Evolutionary conservation across 495 filamentous ascomycete species (phyloP).

Genomic region (Tuber brumale): DNA sequence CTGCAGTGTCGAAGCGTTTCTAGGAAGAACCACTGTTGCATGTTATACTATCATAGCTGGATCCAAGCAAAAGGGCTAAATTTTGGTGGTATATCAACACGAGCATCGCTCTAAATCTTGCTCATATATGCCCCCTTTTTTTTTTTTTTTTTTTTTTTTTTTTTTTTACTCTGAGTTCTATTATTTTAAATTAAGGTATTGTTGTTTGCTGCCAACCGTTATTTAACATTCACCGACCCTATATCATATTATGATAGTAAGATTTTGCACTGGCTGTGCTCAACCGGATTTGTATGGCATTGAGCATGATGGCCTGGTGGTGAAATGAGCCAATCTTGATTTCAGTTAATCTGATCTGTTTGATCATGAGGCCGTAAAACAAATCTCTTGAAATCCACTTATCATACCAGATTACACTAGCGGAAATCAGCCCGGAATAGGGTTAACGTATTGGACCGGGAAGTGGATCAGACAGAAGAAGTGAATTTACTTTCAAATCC

Average conservation of each 20-base stretch:
- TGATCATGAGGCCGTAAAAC: not conserved
- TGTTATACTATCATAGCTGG: not conserved
- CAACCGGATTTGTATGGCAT: not conserved
- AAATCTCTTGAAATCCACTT: not conserved
- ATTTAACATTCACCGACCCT: too few relatives aligned
- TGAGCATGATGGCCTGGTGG: not conserved
- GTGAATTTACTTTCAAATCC: too few relatives aligned
- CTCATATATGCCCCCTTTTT: not conserved
- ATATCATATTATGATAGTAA: too few relatives aligned
- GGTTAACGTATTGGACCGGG: too few relatives aligned
- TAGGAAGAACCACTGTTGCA: too few relatives aligned
- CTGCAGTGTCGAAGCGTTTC: too few relatives aligned
- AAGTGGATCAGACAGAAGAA: too few relatives aligned
- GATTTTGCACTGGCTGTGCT: not conserved
- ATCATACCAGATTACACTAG: not conserved
- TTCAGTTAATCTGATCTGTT: not conserved
- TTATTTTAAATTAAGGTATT: not conserved
- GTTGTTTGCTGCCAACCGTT: not conserved
- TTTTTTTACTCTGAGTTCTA: not conserved
- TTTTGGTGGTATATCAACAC: too few relatives aligned
- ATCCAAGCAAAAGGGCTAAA: too few relatives aligned
- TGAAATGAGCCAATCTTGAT: not conserved
- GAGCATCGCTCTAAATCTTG: not conserved
- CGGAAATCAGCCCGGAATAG: not conserved
- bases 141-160: too few relatives aligned